Percentiles rank a stretch among this genome's conserved stretches.
These are phyloP conservation scores for Trichoderma gracile DNA, from an alignment of 2,329 filamentous ascomycete genomes.

Conservation along the genomic window DNA sequence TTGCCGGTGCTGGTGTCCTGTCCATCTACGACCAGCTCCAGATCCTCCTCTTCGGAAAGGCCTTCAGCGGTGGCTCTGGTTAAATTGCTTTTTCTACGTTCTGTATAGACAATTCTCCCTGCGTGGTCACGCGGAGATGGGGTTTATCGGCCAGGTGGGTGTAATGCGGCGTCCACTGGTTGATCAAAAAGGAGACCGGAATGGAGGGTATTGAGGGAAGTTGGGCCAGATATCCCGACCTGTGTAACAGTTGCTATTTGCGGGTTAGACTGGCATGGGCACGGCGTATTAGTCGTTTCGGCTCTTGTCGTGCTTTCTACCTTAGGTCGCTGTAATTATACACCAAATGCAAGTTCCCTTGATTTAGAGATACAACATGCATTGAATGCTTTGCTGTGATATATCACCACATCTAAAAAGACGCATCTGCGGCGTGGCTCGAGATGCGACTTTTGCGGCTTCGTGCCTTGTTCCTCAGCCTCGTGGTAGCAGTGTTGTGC, in stretches of 20 bases:
- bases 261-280: conserved; percentile 53
- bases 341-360: conserved; percentile 58
- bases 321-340: conserved; percentile 63
- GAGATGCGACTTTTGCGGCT: not conserved
- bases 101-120: conserved; percentile 45
- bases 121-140: conserved; percentile 34
- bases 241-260: conserved; percentile 46
- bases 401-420: not conserved
- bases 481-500: not conserved
- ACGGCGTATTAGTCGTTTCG: conserved; percentile 49
- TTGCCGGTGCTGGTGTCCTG: conserved; percentile 99
- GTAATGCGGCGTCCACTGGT: conserved; percentile 43
- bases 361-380: conserved; percentile 29
- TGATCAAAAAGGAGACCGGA: conserved; percentile 49
- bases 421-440: not conserved
- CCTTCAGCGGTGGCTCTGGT: conserved; percentile 74
- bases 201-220: conserved; percentile 50
- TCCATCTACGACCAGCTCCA: conserved; percentile 99
- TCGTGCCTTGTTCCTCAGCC: not conserved
- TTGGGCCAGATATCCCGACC: conserved; percentile 43
- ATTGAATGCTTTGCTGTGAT: not conserved
- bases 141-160: conserved; percentile 39
- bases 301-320: conserved; percentile 48
- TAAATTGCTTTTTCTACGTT: conserved; percentile 45
- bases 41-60: conserved; percentile 99